Evolutionary conservation across 2,329 filamentous ascomycete genomes (phyloP), one percentile per base, ranked within the genome.

Genomic region (Blastomyces parvus): DNA sequence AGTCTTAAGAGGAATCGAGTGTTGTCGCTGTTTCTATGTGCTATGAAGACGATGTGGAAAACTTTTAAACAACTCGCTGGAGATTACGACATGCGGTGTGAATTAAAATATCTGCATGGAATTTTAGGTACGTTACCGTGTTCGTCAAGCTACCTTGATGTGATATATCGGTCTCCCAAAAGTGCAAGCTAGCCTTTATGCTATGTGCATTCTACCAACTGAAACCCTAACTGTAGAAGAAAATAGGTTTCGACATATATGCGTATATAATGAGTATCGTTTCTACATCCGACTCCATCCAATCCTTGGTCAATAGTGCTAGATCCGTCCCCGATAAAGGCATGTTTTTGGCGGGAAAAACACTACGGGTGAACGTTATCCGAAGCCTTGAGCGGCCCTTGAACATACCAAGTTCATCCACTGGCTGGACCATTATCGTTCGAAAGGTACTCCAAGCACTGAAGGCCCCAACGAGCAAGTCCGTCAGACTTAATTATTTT

Each of bases 191-290:
- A 25, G 46, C 13, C 22, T 5, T 2, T 14, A 50, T 27, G 8
- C 22, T 1, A 22, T 53, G 14, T 22, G 6, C 25, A 30, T 30
- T 17, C 9, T 53, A 53, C 27, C 50, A 33, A 33, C 13, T 6
- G 48, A 17, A 27, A 33, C 33, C 17, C 13, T 19, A 27, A 53
- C 25, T 33, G 2, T n/a, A 19, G 27, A 33, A 27, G 3, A 13
- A 14, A 33, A 33, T 33, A 53, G 50, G 50, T 19, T 53, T 53
- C 50, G 25, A 53, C n/a, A 53, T 53, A 53, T 53, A 53, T 53
- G 27, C 17, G 14, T 53, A 53, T 33, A 27, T 53, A 6, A 17
- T 27, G 27, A 33, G 33, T 17, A 27, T 53, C 19, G 27, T 53
- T 53, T 13, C 50, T 17, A 53, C 19, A 17, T 17, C 50, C 14